Evolutionary conservation across 139 green algal species (phyloP).

Genomic region (Zygnema cylindricum): DNA sequence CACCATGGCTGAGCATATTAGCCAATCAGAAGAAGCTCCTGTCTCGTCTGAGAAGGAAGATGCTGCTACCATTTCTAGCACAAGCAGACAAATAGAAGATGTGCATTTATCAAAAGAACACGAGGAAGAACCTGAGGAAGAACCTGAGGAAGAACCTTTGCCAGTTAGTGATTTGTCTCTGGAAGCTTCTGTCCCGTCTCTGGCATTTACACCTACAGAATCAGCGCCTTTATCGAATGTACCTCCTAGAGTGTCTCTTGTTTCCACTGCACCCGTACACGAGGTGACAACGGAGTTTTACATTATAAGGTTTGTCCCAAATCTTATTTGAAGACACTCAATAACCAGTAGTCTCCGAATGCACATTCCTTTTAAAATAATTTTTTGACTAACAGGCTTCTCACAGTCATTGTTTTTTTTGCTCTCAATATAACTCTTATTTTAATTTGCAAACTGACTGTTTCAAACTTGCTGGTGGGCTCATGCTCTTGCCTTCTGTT

Average conservation of each 20-base stretch:
- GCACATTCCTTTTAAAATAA: neutral
- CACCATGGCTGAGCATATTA: no score
- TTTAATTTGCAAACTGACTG: neutral
- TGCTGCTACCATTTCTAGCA: neutral
- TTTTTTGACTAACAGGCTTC: neutral
- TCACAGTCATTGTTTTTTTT: neutral
- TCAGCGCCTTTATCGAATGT: neutral
- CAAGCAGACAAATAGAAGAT: neutral
- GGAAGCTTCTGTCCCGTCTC: neutral
- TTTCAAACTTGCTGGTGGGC: neutral
- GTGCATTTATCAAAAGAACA: neutral
- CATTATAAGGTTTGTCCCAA: neutral
- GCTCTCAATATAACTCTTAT: neutral
- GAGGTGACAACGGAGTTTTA: neutral
- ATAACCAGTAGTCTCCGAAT: no score
- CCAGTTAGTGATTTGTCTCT: neutral
- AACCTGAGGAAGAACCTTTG: neutral
- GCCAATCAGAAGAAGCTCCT: no score
- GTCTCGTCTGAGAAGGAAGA: neutral
- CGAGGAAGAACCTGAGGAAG: neutral
- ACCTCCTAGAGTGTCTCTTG: neutral
- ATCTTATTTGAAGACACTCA: no score
- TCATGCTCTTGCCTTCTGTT: neutral
- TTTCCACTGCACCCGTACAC: neutral
- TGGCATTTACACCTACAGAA: neutral